Evolutionary conservation across 2,329 filamentous ascomycete genomes (phyloP).

Genomic region (Fonsecaea nubica): DNA sequence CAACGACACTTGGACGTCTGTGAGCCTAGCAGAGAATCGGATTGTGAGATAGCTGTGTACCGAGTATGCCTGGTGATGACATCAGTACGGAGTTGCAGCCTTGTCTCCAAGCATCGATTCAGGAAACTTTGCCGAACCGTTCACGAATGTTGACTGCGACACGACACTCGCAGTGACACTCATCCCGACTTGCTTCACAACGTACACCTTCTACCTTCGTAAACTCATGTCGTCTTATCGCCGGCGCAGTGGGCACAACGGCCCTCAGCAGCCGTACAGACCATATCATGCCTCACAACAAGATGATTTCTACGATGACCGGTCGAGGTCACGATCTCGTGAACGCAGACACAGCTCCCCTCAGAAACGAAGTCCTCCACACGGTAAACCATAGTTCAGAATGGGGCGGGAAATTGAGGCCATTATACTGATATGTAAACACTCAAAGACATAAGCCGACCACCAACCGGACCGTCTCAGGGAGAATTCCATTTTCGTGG

Average conservation of each 20-base stretch:
- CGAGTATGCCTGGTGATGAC: too few species aligned
- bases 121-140: not conserved
- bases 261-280: conserved; percentile 31
- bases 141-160: not conserved
- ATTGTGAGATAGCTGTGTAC: not conserved
- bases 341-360: conserved; percentile 47
- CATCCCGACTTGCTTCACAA: not conserved
- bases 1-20: not conserved
- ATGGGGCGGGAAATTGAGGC: conserved; percentile 36
- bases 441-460: conserved; percentile 48
- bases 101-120: not conserved
- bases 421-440: conserved; percentile 48
- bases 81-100: not conserved
- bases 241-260: conserved; percentile 25
- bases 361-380: conserved; percentile 54
- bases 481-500: conserved; percentile 45
- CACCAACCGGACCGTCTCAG: conserved; percentile 47
- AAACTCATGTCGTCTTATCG: conserved; percentile 38
- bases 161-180: not conserved
- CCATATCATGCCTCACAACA: conserved; percentile 42
- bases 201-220: not conserved
- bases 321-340: conserved; percentile 49
- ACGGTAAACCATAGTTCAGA: conserved; percentile 49
- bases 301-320: conserved; percentile 57
- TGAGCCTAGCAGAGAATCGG: not conserved